Evolutionary conservation across 2,329 filamentous ascomycete species (phyloP), one percentile per base, ranked within the genome.

Genomic region (Penicillium sp.): DNA sequence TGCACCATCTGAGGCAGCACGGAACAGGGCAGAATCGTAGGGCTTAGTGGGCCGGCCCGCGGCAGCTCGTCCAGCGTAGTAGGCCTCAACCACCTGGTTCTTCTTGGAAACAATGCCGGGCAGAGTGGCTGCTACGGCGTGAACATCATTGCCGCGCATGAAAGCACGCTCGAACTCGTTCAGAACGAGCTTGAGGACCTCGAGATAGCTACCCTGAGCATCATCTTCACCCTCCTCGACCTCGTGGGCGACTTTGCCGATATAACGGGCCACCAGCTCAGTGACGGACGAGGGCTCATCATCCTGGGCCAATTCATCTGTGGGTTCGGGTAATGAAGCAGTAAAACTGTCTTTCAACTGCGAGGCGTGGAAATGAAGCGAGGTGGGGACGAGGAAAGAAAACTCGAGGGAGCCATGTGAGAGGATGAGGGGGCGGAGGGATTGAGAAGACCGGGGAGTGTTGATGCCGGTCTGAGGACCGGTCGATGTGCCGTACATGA

Each of bases 111-210:
- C 83, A 57, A 97, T 97, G 56, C 94, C 93, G 1, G 93, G 90
- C 10, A 98, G 78, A 7, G 80, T 79, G 28, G 89, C 87, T 36
- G 86, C 89, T 51, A 98, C 74, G 22, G 90, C 89, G 72, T 98
- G 94, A 40, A 95, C 89, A 68, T 98, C 94, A 63, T 98, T 98
- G 55, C 93, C 93, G 45, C 86, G 83, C 63, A 98, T 84, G 72
- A 95, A 97, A 44, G 85, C 88, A 38, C 93, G 84, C 79, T 98
- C 93, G 60, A 98, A 98, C 72, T 98, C 93, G 71, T 93, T 94
- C 44, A 97, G 76, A 45, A 94, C 80, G 52, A 96, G 80, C 74
- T 94, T 95, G 57, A 98, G 78, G 47, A 97, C 88, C 67, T 96
- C 89, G 65, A 90, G 83, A 68, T 93, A 95, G 37, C 88, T 91